Percentiles rank a stretch among this genome's conserved stretches.
These are phyloP conservation scores for Pythium aristosporum DNA, from an alignment of 352 stramenopile genomes.

Conservation along the genomic window DNA sequence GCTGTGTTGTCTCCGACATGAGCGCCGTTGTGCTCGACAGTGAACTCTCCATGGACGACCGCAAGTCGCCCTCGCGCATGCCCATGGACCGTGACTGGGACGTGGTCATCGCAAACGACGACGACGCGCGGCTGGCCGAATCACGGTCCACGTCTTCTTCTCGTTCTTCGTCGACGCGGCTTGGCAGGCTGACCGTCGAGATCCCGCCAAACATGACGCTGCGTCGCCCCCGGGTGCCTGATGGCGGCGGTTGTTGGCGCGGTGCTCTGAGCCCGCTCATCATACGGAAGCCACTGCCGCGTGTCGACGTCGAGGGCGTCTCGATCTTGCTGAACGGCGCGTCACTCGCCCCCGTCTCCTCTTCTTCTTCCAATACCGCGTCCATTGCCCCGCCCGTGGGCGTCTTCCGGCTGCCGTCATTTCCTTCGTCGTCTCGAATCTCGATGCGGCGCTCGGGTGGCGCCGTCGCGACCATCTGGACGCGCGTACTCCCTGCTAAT, in stretches of 20 bases:
- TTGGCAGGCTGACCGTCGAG: conserved; percentile 20
- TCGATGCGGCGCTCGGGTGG: conserved; percentile 29
- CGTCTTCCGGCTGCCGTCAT: too few relatives aligned
- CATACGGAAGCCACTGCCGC: conserved; percentile 9
- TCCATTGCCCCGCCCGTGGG: neutral
- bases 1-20: conserved; percentile 24
- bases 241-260: neutral
- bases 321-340: conserved; percentile 23
- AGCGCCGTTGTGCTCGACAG: conserved; percentile 25
- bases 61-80: conserved; percentile 25
- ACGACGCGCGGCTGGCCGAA: conserved; percentile 11
- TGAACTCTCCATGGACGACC: conserved; percentile 41
- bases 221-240: conserved; percentile 9
- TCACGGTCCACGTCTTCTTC: conserved; percentile 19
- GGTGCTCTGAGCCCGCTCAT: conserved; percentile 16
- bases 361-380: neutral
- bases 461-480: conserved; percentile 18
- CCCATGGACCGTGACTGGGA: conserved; percentile 10
- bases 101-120: conserved; percentile 6
- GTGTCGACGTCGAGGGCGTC: conserved; percentile 16
- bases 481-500: neutral
- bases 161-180: conserved; percentile 28
- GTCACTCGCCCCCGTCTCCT: neutral
- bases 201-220: conserved; percentile 30
- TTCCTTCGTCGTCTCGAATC: conserved; percentile 12